Evolutionary conservation across 768 basidiomycete genomes (phyloP).

Genomic region (Candolleomyces aberdarensis): DNA sequence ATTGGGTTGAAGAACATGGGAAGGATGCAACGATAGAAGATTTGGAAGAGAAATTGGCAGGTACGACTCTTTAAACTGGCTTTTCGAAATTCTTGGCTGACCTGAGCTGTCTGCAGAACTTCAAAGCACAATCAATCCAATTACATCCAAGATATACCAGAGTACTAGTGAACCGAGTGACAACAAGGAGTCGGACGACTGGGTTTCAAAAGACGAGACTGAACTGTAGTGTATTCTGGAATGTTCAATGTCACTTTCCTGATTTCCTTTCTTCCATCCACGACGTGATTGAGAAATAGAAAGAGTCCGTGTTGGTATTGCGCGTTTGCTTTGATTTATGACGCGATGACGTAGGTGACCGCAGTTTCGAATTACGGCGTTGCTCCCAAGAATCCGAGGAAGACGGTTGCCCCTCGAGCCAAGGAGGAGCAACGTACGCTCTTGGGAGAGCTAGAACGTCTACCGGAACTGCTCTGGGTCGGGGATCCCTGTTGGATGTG

Average conservation of each 20-base stretch:
- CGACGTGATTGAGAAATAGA: background rate
- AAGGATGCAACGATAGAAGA: constrained; percentile 65
- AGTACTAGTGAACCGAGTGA: background rate
- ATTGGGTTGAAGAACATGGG: constrained; percentile 76
- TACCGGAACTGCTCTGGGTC: background rate
- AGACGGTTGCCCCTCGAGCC: background rate
- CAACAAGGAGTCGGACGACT: background rate
- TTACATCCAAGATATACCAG: constrained; percentile 23
- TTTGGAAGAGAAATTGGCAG: constrained; percentile 71
- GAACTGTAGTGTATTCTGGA: background rate
- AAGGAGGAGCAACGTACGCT: constrained; percentile 1
- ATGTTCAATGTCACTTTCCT: background rate
- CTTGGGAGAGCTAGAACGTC: background rate
- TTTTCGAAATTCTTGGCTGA: background rate
- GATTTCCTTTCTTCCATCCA: constrained; percentile 1
- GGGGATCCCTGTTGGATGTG: background rate
- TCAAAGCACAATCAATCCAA: constrained; percentile 22
- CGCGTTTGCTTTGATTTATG: background rate
- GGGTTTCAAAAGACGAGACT: background rate
- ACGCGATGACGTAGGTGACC: constrained; percentile 6
- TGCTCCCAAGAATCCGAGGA: background rate
- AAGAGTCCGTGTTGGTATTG: background rate
- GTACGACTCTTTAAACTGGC: constrained; percentile 16
- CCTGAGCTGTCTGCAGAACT: constrained; percentile 16
- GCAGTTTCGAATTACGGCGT: background rate